Base-by-base conservation (phyloP, 2,329 filamentous ascomycete species). In the Epichloe aotearoae region DNA sequence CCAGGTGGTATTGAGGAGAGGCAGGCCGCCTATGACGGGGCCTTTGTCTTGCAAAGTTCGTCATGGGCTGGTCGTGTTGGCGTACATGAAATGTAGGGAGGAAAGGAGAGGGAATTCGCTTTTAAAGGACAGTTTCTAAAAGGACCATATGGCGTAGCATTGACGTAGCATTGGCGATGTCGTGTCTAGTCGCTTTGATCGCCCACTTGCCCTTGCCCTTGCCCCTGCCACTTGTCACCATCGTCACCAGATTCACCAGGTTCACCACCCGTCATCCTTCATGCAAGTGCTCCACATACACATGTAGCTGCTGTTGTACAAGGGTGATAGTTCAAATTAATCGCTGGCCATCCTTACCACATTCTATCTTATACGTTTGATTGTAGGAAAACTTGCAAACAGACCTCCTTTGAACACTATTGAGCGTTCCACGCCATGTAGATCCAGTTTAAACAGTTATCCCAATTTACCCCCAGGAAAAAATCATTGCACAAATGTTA, bases 341-440 rank as follows among this genome's bases (percentile, higher is more conserved):
- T 46, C 47, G 47, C 47, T 45, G 44, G 37, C 44, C 43, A 19
- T 47, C 44, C 49, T 45, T 23, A 41, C 23, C 57, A 52, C 58
- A 50, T 54, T 66, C 64, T 66, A 66, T 66, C 58, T 62, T 60
- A 57, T 59, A 61, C 58, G 58, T 61, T 59, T 55, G 58, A 62
- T 59, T 59, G 60, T 53, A 57, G 53, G 57, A 58, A 56, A 59
- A 61, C 33, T 40, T 61, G 58, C 56, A 58, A 59, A 52, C 55
- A 61, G 38, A 50, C 44, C 56, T 55, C 33, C 48, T 44, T 40
- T 47, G 46, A 48, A 39, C 33, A 45, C 57, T 57, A 55, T 55
- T 54, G 53, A 57, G 57, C 58, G 59, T 49, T 53, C 47, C 51
- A 57, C 53, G 54, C 56, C 54, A 53, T 52, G 38, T 55, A 54